Evolutionary conservation across 1,284 basidiomycete genomes (phyloP).

Genomic region (Afroboletus lepidellus): DNA sequence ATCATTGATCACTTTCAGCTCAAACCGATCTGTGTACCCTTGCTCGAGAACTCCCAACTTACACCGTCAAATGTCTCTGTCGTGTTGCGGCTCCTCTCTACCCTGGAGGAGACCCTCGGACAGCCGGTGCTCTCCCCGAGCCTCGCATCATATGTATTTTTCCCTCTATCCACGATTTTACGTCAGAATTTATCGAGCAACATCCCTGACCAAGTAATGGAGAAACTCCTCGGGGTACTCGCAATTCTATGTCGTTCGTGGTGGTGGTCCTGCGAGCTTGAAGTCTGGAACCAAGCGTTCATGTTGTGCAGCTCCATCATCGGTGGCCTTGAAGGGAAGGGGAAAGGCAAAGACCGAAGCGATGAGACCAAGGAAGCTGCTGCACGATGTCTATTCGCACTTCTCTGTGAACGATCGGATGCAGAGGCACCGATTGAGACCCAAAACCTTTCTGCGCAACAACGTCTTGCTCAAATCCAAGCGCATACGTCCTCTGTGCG

Average conservation of each 20-base stretch:
- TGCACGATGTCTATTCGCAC: constrained; percentile 51
- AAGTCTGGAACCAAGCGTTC: constrained; percentile 81
- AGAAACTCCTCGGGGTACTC: constrained; percentile 68
- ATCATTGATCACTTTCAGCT: constrained; percentile 46
- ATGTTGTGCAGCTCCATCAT: constrained; percentile 73
- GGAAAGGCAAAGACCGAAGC: constrained; percentile 58
- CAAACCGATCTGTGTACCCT: constrained; percentile 75
- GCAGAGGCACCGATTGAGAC: constrained; percentile 37
- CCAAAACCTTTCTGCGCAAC: constrained; percentile 25
- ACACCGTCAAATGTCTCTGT: constrained; percentile 51
- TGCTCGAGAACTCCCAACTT: constrained; percentile 65
- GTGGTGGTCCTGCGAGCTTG: constrained; percentile 75
- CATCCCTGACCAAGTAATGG: constrained; percentile 79
- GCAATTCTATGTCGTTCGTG: constrained; percentile 60
- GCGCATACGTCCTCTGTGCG: constrained; percentile 45
- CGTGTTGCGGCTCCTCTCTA: constrained; percentile 47
- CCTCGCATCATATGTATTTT: constrained; percentile 83
- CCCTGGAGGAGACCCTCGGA: constrained; percentile 49
- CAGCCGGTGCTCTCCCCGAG: constrained; percentile 50
- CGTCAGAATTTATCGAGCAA: constrained; percentile 63
- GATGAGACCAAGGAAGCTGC: constrained; percentile 79
- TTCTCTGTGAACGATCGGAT: constrained; percentile 51
- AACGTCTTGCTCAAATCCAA: constrained; percentile 46
- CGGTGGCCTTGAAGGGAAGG: constrained; percentile 59
- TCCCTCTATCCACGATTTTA: constrained; percentile 81